These are phyloP conservation scores for Tinospora cordifolia DNA, from an alignment of 164 flowering plant genomes.

Conservation along the genomic window DNA sequence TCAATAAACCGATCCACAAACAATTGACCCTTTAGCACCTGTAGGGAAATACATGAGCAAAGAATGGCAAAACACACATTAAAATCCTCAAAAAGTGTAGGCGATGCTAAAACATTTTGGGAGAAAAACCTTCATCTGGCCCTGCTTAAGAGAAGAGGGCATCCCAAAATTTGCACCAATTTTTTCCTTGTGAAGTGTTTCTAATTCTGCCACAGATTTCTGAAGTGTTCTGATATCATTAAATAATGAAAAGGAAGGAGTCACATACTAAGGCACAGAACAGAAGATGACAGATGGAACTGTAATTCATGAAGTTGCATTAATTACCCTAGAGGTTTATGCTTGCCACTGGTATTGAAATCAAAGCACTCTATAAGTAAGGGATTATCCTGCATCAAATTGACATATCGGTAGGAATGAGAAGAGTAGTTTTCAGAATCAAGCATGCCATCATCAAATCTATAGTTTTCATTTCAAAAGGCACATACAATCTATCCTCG, in stretches of 20 bases:
- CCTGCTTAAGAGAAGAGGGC: constrained; percentile 31
- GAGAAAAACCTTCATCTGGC: constrained; percentile 45
- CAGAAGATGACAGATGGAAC: neutral
- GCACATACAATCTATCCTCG: neutral
- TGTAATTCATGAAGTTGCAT: neutral
- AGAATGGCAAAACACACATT: neutral
- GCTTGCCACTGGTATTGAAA: constrained; percentile 75
- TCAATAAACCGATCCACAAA: constrained; percentile 62
- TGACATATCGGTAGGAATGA: neutral
- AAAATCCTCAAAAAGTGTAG: neutral
- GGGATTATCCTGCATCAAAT: constrained; percentile 69
- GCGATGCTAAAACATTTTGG: neutral
- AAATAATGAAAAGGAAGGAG: neutral
- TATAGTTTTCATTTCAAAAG: neutral
- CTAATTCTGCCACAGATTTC: constrained; percentile 59
- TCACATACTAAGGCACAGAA: neutral
- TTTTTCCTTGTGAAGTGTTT: constrained; percentile 43
- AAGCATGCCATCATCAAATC: neutral
- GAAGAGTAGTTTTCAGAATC: neutral
- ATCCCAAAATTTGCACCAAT: constrained; percentile 43
- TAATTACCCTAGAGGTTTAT: constrained; percentile 70
- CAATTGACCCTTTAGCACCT: constrained; percentile 73
- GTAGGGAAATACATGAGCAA: neutral
- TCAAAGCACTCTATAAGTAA: constrained; percentile 81
- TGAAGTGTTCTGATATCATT: constrained; percentile 50